phyloP scores from a whole-genome alignment of 108 stramenopile genomes.

The Tribonema minus region DNA sequence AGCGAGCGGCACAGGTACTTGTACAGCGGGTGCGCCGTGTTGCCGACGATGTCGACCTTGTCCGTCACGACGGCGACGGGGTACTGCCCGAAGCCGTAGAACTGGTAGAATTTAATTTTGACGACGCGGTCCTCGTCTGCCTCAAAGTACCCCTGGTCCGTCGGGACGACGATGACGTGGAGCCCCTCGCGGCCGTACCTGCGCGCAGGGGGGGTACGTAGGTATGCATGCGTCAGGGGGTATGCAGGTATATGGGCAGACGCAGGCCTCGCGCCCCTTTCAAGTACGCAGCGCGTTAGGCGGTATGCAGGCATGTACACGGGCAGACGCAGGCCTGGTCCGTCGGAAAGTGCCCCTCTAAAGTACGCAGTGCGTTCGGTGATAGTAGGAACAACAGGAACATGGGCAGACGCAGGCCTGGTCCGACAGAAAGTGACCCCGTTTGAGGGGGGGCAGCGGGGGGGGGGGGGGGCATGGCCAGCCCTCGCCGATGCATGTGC shows the following conservation, averaged over 20 bases:
- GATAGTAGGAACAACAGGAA: no score
- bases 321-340: not conserved
- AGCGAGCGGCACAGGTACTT: constrained; percentile 36
- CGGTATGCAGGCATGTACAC: not conserved
- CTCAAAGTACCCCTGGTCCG: constrained; percentile 57
- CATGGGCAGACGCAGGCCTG: not conserved
- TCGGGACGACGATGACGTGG: constrained; percentile 22
- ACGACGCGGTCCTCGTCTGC: constrained; percentile 55
- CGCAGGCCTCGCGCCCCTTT: not conserved
- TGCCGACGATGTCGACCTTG: constrained; percentile 57
- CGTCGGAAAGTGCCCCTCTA: not conserved
- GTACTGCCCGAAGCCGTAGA: constrained; percentile 55
- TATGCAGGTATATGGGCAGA: not conserved
- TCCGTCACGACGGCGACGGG: constrained; percentile 54
- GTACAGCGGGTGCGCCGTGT: constrained; percentile 51
- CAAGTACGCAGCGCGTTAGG: not conserved
- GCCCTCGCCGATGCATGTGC: no score
- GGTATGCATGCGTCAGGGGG: not conserved
- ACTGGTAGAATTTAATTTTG: constrained; percentile 53
- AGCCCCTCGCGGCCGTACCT: constrained; percentile 41
- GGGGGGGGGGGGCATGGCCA: no score
- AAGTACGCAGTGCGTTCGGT: no score
- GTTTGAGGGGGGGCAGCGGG: no score
- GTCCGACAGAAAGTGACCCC: not conserved
- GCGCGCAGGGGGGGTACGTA: not conserved